These are phyloP conservation scores for Fragilaria radians DNA, from an alignment of 108 stramenopile species.

Conservation along the genomic window DNA sequence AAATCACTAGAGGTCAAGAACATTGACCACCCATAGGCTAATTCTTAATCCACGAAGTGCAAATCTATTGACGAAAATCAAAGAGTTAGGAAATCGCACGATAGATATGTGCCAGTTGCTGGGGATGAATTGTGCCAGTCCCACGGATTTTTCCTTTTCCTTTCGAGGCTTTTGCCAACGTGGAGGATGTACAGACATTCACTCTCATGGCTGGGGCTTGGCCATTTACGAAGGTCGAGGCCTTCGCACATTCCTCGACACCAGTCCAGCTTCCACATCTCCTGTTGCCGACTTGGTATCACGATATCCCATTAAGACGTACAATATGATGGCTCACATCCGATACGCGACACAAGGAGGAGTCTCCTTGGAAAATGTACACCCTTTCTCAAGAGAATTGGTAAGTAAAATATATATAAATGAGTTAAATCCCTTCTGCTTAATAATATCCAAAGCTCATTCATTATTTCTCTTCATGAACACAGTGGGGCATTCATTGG, in stretches of 20 bases:
- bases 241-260: slow-evolving; percentile 68
- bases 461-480: not conserved
- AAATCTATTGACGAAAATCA: no score
- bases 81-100: no score
- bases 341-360: slow-evolving; percentile 74
- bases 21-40: no score
- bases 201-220: slow-evolving; percentile 85
- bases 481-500: slow-evolving; percentile 40
- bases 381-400: slow-evolving; percentile 81
- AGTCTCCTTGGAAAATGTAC: slow-evolving; percentile 70
- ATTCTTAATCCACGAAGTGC: no score
- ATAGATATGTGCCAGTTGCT: slow-evolving; percentile 75
- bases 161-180: slow-evolving; percentile 73
- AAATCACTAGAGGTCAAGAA: no score
- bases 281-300: slow-evolving; percentile 73
- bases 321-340: slow-evolving; percentile 82
- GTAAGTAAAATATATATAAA: no score
- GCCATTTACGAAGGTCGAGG: slow-evolving; percentile 80
- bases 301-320: slow-evolving; percentile 40
- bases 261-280: slow-evolving; percentile 46
- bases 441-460: not conserved
- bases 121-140: slow-evolving; percentile 66
- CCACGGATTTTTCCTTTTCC: slow-evolving; percentile 78
- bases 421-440: no score
- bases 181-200: slow-evolving; percentile 80